Evolutionary conservation across 169 alveolate species (phyloP).

Genomic region (Plasmodium knowlesi): DNA sequence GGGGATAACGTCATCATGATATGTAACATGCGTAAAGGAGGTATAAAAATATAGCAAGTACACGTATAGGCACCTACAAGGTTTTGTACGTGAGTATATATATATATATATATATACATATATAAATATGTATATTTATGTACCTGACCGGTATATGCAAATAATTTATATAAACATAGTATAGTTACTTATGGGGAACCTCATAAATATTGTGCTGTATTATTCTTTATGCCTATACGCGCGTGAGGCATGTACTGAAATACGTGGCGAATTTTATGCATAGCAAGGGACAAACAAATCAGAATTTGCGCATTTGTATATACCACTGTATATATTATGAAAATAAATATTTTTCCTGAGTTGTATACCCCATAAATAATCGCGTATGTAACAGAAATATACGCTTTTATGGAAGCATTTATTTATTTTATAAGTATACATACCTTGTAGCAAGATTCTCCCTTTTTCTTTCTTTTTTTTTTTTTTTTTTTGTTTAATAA

Average conservation of each 20-base stretch:
- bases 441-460: not conserved
- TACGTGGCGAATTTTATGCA: not conserved
- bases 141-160: not conserved
- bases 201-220: not conserved
- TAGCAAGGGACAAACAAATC: not conserved
- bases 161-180: too few relatives aligned
- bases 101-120: not conserved
- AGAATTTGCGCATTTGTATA: not conserved
- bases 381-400: not conserved
- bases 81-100: conserved; percentile 1
- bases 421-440: not conserved
- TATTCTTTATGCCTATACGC: not conserved
- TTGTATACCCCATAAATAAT: not conserved
- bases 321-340: conserved; percentile 3
- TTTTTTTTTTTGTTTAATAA: not conserved
- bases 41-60: not conserved
- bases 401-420: not conserved
- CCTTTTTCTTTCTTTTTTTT: not conserved
- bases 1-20: not conserved
- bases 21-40: not conserved
- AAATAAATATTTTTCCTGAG: not conserved
- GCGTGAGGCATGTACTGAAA: not conserved
- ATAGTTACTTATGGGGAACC: not conserved
- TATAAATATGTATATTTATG: not conserved
- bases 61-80: not conserved